Conservation (phyloP, 257 asterid species). For the Cruciata laevipes region DNA sequence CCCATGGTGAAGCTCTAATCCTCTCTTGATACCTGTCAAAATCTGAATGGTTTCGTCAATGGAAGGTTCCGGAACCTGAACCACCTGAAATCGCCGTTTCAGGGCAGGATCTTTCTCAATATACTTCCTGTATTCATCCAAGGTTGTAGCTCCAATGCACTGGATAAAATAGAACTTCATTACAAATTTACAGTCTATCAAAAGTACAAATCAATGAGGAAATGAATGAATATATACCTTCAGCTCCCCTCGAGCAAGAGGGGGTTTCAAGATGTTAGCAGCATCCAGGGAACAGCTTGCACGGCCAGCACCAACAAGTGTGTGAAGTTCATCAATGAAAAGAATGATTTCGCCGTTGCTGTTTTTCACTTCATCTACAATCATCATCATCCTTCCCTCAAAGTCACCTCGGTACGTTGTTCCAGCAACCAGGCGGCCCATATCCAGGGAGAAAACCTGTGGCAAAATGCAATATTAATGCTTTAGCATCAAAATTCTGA, state of each 20-base stretch:
- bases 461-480: background rate
- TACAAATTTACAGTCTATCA: too few species aligned
- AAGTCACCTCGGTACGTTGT: constrained; percentile 36
- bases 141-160: constrained; percentile 64
- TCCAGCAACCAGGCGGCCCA: constrained; percentile 40
- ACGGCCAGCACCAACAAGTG: constrained; percentile 27
- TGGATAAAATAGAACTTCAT: constrained; percentile 1
- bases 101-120: constrained; percentile 51
- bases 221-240: constrained; percentile 16
- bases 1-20: constrained; percentile 36
- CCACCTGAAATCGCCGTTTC: constrained; percentile 40
- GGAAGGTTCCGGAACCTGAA: constrained; percentile 42
- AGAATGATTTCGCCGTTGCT: constrained; percentile 30
- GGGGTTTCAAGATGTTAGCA: constrained; percentile 41
- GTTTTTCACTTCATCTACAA: constrained; percentile 35
- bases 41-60: constrained; percentile 35
- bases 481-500: background rate
- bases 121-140: constrained; percentile 46
- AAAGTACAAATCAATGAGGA: too few species aligned
- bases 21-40: constrained; percentile 22
- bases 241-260: constrained; percentile 37
- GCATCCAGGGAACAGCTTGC: constrained; percentile 34
- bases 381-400: constrained; percentile 30
- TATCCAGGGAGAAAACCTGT: constrained; percentile 24
- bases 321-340: constrained; percentile 41